A percentile compares a stretch with the other conserved stretches of the same genome.
Evolutionary conservation across 768 basidiomycete species (phyloP).

Genomic region (Leccinellum albellum): DNA sequence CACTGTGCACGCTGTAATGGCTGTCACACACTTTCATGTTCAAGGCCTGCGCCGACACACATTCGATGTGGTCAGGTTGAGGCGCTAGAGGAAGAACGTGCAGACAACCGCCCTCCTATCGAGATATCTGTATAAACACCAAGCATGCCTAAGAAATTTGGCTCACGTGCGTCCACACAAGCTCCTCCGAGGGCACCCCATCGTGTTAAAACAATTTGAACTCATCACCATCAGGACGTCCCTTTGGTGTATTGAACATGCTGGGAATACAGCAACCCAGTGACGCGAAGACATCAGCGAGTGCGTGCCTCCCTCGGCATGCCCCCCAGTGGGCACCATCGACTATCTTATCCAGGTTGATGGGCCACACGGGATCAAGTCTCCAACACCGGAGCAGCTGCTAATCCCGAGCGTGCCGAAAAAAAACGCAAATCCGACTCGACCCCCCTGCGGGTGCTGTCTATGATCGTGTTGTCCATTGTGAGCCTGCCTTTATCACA

Average conservation of each 20-base stretch:
- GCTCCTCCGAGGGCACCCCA: slow-evolving; percentile 1
- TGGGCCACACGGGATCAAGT: slow-evolving; percentile 22
- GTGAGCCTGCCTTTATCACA: slow-evolving; percentile 42
- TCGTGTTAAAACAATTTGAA: slow-evolving; percentile 3
- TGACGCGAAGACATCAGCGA: slow-evolving; percentile 23
- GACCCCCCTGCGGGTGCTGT: slow-evolving; percentile 80
- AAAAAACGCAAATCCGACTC: slow-evolving; percentile 63
- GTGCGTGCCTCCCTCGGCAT: no score
- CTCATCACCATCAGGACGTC: slow-evolving; percentile 38
- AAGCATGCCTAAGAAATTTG: slow-evolving; percentile 16
- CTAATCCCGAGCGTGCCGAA: slow-evolving; percentile 78
- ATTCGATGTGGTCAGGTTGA: no score
- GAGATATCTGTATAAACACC: no score
- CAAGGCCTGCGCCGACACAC: no score
- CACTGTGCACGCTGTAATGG: no score
- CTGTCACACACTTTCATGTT: no score
- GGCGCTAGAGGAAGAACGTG: no score
- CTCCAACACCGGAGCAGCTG: slow-evolving; percentile 46
- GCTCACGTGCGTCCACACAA: slow-evolving; percentile 9
- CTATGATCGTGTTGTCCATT: slow-evolving; percentile 91
- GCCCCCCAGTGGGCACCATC: slow-evolving; percentile 45
- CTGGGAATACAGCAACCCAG: slow-evolving; percentile 25
- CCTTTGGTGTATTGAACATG: slow-evolving; percentile 49
- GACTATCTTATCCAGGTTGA: slow-evolving; percentile 37
- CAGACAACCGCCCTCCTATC: no score